Evolutionary conservation across 2,329 filamentous ascomycete genomes (phyloP).

Genomic region (Elsinoe batatas): DNA sequence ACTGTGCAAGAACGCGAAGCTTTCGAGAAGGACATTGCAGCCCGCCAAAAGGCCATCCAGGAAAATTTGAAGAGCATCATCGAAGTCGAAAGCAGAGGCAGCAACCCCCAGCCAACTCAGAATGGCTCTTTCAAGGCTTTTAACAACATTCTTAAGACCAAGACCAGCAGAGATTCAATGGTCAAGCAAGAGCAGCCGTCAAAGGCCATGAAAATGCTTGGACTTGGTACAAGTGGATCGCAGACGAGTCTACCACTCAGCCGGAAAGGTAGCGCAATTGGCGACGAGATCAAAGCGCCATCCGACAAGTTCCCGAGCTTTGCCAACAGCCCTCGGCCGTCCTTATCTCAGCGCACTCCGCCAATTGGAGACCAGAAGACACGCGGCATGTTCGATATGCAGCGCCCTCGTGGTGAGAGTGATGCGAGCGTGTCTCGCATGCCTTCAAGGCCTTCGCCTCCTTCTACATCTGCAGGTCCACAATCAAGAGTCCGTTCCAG

Average conservation of each 20-base stretch:
- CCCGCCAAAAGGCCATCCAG: constrained; percentile 59
- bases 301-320: constrained; percentile 5
- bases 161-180: constrained; percentile 59
- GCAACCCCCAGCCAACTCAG: constrained; percentile 29
- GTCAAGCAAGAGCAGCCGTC: constrained; percentile 40
- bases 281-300: constrained; percentile 4
- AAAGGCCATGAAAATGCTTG: constrained; percentile 54
- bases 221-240: constrained; percentile 29
- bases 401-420: constrained; percentile 26
- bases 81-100: constrained; percentile 44
- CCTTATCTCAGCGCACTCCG: constrained; percentile 11
- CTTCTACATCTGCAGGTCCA: constrained; percentile 26
- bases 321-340: constrained; percentile 8
- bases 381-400: constrained; percentile 10
- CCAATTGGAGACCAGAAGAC: constrained; percentile 10
- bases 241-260: constrained; percentile 5
- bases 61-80: constrained; percentile 62
- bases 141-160: constrained; percentile 50
- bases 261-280: constrained; percentile 1
- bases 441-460: constrained; percentile 27
- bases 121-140: constrained; percentile 45
- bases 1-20: constrained; percentile 53
- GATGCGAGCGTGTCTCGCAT: constrained; percentile 20
- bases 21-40: constrained; percentile 62
- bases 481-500: constrained; percentile 44